Evolutionary conservation across 805 yeast genomes (phyloP), one percentile per base, ranked within the genome.

Genomic region (Starmerella potacharoeniae): DNA sequence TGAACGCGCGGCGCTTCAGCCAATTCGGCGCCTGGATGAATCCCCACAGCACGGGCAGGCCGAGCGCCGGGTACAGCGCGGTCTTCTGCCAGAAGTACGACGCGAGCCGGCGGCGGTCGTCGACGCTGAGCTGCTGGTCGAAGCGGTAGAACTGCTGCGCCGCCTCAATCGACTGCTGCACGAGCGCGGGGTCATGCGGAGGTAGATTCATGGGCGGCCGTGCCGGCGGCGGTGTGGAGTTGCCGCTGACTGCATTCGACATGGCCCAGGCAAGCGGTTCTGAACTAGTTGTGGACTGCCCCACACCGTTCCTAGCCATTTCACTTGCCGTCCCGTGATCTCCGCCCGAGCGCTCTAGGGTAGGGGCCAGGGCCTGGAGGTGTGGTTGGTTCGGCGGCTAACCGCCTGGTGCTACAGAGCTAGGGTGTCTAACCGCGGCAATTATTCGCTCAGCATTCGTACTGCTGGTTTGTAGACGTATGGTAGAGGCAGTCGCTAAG

Each of bases 91-190:
- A 52, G 50, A 63, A 63, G 29, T 36, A 55, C 10, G 43, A 22
- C 4, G 56, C 42, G 10, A 63, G 55, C 22, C 30, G 33, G 30
- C 54, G 49, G 31, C 66, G 59, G 37, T 63, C 62, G 11, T 40
- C 56, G 5, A 10, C 35, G 10, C 45, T 42, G 37, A 63, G 55
- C 44, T 58, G 56, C 31, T 48, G 36, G 54, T 63, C 66, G 13
- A 49, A 49, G 1, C 29, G 39, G 39, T 62, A 63, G 52, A 63
- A 63, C 43, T 58, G 13, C n/a, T 43, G 40, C 11, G 65, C 65
- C 7, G n/a, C 14, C 33, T 35, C 48, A 10, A 56, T 41, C 11
- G 54, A 48, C n/a, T 39, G 36, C 34, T 45, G 40, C 49, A 49
- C 22, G 14, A 57, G 37, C n/a, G 52, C 33, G 2, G 58, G 60